phyloP scores from a whole-genome alignment of 176 grass and related monocot genomes.

The Juncus effusus region DNA sequence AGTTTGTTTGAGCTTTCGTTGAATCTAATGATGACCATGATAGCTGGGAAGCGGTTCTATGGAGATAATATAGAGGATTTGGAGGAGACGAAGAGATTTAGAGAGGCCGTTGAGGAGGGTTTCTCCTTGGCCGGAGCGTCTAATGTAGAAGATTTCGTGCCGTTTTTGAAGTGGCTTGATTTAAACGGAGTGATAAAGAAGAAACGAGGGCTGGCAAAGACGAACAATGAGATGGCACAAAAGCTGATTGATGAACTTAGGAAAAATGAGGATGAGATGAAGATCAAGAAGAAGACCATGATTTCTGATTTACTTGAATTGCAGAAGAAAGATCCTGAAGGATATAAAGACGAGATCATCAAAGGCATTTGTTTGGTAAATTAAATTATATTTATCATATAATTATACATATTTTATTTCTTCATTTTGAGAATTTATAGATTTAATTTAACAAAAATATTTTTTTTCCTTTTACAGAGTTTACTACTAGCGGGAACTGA shows the following conservation, averaged over 20 bases:
- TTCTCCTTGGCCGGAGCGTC: neutral
- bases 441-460: neutral
- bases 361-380: slow-evolving; percentile 9
- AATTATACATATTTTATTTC: neutral
- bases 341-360: slow-evolving; percentile 12
- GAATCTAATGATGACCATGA: slow-evolving; percentile 12
- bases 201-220: neutral
- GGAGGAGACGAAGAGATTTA: neutral
- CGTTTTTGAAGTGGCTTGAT: neutral
- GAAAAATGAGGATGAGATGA: neutral
- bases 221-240: slow-evolving; percentile 1
- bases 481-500: slow-evolving; percentile 29
- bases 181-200: neutral
- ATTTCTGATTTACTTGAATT: slow-evolving; percentile 4
- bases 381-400: neutral
- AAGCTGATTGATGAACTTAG: slow-evolving; percentile 20
- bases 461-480: neutral
- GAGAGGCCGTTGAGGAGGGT: slow-evolving; percentile 6
- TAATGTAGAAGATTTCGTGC: slow-evolving; percentile 22
- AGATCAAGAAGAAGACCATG: neutral
- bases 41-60: slow-evolving; percentile 2
- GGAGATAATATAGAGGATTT: neutral
- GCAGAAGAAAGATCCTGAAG: slow-evolving; percentile 1
- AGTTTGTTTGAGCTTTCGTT: slow-evolving; percentile 12
- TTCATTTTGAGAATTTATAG: neutral